These are phyloP conservation scores for Alternaria sp. DNA, from an alignment of 2,329 filamentous ascomycete genomes.

Conservation along the genomic window DNA sequence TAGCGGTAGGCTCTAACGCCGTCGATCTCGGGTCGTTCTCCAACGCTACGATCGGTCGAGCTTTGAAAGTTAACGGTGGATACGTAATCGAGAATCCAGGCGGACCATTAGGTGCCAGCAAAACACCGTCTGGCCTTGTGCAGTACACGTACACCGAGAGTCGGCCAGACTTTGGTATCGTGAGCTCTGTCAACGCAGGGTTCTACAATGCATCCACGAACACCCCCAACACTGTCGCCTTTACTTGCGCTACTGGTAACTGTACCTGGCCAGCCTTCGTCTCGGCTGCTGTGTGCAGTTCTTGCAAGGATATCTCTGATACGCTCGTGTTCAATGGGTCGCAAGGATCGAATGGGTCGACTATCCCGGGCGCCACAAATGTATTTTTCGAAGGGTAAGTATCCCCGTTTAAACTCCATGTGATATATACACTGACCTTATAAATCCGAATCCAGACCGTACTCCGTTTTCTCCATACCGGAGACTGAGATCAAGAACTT, in stretches of 20 bases:
- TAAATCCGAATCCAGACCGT: not conserved
- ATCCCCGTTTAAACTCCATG: fast-evolving
- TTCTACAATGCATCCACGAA: conserved; percentile 4
- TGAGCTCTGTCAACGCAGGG: conserved; percentile 16
- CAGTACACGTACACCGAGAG: not conserved
- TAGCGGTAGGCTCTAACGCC: not conserved
- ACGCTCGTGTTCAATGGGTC: not conserved
- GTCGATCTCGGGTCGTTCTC: not conserved
- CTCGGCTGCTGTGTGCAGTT: conserved; percentile 13
- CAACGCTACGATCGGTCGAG: not conserved
- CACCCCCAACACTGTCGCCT: not conserved
- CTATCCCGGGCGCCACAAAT: not conserved
- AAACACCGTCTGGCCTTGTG: not conserved
- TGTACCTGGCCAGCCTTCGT: conserved; percentile 14
- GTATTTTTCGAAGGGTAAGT: not conserved
- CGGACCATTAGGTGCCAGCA: not conserved
- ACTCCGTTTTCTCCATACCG: not conserved
- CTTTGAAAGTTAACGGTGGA: not conserved
- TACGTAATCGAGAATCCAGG: not conserved
- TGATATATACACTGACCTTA: fast-evolving
- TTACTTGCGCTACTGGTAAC: conserved; percentile 13
- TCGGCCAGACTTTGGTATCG: conserved; percentile 13
- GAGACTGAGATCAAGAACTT: not conserved
- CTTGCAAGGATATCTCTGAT: conserved; percentile 11
- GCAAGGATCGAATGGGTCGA: not conserved